These are phyloP conservation scores for Teunomyces gatunensis DNA, from an alignment of 805 yeast species.

Conservation along the genomic window DNA sequence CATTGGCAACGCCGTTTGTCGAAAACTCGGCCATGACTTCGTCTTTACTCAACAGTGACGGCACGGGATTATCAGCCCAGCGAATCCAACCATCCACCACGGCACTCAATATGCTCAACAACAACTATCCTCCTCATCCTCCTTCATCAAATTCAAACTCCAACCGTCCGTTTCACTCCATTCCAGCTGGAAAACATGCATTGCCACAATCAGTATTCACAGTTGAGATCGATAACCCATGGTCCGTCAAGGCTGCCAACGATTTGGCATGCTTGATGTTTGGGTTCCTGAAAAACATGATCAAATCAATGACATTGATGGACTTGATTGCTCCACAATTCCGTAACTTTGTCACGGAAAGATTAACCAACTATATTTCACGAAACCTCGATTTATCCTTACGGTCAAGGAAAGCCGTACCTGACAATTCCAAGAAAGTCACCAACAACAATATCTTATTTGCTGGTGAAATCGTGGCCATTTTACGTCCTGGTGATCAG, in stretches of 20 bases:
- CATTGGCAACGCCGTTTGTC: conserved; percentile 66
- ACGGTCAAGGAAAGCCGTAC: conserved; percentile 13
- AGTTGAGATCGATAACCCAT: conserved; percentile 69
- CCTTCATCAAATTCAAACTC: conserved; percentile 7
- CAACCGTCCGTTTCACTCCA: conserved; percentile 56
- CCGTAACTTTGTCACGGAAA: conserved; percentile 62
- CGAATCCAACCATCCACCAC: conserved; percentile 11
- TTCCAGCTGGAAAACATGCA: conserved; percentile 66
- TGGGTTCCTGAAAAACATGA: conserved; percentile 68
- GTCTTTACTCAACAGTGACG: conserved; percentile 13
- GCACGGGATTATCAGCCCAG: conserved; percentile 14
- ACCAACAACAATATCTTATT: conserved; percentile 51
- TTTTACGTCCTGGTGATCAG: conserved; percentile 60
- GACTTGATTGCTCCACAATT: conserved; percentile 79
- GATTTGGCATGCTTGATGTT: conserved; percentile 86
- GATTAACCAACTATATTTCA: conserved; percentile 35
- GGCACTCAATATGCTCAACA: conserved; percentile 25
- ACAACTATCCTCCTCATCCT: neutral
- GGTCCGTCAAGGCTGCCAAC: conserved; percentile 80
- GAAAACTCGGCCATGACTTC: conserved; percentile 38
- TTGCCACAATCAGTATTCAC: conserved; percentile 85
- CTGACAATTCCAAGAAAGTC: conserved; percentile 12
- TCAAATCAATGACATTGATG: conserved; percentile 62
- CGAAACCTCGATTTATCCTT: conserved; percentile 13
- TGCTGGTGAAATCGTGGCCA: conserved; percentile 84